Base-by-base conservation (phyloP, 208 protist species). In the Leptomonas pyrrhocoris region DNA sequence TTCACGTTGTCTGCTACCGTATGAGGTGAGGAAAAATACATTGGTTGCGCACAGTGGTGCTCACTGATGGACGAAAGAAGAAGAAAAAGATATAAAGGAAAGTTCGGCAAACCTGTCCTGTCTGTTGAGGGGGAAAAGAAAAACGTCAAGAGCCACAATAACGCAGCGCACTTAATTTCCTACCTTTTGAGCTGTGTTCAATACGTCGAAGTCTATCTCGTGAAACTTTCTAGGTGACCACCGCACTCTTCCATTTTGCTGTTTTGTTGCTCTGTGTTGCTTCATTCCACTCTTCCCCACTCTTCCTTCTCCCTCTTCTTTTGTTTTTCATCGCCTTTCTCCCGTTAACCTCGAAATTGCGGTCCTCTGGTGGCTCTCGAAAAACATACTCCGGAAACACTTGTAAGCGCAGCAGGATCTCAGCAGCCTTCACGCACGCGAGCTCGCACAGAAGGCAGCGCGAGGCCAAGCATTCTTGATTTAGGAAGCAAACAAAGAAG, bases 1-100 rank as follows among this genome's bases (percentile, higher is more conserved):
- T 28, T 34, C 7, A 68, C 71, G 13, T 63, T 77, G 38, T 70
- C 56, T 45, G 61, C 70, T 59, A 28, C 61, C 15, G 12, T 55
- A 4, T 65, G 7, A 60, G 34, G 56, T 11, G 13, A 4, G 19
- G 49, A 38, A 42, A 69, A 27, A 69, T 28, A 28, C 13, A 34
- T 34, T 34, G 15, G 4, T 23, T 30, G 21, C 9, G 5, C 48
- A 53, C 21, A 53, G 45, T 43, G 15, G 40, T 43, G 40, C 40
- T 49, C n/a, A 23, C 45, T 21, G 19, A 54, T 7, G 31, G 31
- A 54, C 25, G 40, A 53, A 65, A 65, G 27, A 42, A n/a, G 27
- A 42, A 56, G 46, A 2, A 66, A 56, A 54, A 65, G 16, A 13
- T 31, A 15, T 3, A 50, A 31, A n/a, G n/a, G n/a, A n/a, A n/a